phyloP scores from a whole-genome alignment of 805 yeast genomes.

The Saccharomycopsis microspora region DNA sequence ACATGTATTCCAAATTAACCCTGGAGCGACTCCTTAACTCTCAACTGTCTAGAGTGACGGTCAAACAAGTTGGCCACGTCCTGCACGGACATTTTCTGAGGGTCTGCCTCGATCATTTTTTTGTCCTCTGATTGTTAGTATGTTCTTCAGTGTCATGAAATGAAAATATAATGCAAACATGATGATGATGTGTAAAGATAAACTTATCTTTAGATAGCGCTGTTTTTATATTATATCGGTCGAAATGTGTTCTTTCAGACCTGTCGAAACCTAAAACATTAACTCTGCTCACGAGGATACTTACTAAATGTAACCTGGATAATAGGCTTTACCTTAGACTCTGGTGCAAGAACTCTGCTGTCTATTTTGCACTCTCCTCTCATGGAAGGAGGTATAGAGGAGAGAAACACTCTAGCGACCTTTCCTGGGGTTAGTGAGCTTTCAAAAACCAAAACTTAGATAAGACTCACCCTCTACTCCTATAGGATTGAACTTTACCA shows the following conservation, averaged over 20 bases:
- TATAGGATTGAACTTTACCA: slow-evolving; percentile 71
- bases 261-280: no score
- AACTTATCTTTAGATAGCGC: slow-evolving; percentile 2
- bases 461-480: slow-evolving; percentile 40
- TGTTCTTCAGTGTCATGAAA: no score
- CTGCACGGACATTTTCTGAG: slow-evolving; percentile 37
- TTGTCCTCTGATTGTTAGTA: slow-evolving; percentile 41
- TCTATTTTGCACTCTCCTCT: slow-evolving; percentile 52
- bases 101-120: slow-evolving; percentile 55
- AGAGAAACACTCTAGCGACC: slow-evolving; percentile 66
- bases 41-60: slow-evolving; percentile 67
- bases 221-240: no score
- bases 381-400: slow-evolving; percentile 69
- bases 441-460: not conserved
- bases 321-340: slow-evolving; percentile 39
- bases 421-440: slow-evolving; percentile 33
- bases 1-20: not conserved
- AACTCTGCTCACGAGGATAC: slow-evolving; percentile 12
- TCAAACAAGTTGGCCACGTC: slow-evolving; percentile 65
- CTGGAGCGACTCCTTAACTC: slow-evolving; percentile 21
- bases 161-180: no score
- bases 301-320: slow-evolving; percentile 59
- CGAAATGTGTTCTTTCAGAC: no score
- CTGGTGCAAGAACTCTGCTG: slow-evolving; percentile 40
- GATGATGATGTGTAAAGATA: slow-evolving; percentile 13